Evolutionary conservation across 2,329 filamentous ascomycete genomes (phyloP), one percentile per base, ranked within the genome.

Genomic region (Fusarium foetens): DNA sequence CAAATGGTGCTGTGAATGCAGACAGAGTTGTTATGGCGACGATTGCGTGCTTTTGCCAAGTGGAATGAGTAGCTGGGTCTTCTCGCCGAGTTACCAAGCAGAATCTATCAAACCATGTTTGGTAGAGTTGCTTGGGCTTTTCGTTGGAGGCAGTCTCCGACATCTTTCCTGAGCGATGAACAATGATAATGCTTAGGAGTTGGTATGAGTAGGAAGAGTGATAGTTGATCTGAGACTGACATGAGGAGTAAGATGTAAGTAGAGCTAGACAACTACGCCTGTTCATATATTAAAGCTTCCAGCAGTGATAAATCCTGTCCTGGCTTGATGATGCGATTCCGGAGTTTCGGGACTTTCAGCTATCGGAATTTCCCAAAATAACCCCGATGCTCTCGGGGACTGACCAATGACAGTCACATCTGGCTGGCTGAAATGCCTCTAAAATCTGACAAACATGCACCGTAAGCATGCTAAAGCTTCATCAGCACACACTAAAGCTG

Each of bases 1-100:
- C 57, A 17, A 60, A 60, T 6, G 48, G 57, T 2, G 57, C 48
- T 1, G 57, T 60, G 11, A 60, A 60, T 11, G 57, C 57, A 9
- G 35, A 60, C 9, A 60, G n/a, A 9, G 57, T 60, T 8, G 31
- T 42, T 17, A 60, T 35, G 3, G 48, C 36, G 5, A 60, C 57
- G 0, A 60, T 55, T 25, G n/a, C n/a, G 21, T 60, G 19, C 17
- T 55, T 60, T 31, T 60, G 48, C 57, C 17, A 39, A 12, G 21
- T 7, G 8, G 29, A 60, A 38, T 60, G 8, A 9, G 17, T 55
- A 3, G 35, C 55, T 16, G 57, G 57, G 12, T 60, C 48, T 13
- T 60, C 36, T 21, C 6, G 48, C 3, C 27, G n/a, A 14, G 17
- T 10, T 12, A 55, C 25, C 4, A 60, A 31, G 19, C 48, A 60